Evolutionary conservation across 768 basidiomycete genomes (phyloP).

Genomic region (Obba rivulosa): DNA sequence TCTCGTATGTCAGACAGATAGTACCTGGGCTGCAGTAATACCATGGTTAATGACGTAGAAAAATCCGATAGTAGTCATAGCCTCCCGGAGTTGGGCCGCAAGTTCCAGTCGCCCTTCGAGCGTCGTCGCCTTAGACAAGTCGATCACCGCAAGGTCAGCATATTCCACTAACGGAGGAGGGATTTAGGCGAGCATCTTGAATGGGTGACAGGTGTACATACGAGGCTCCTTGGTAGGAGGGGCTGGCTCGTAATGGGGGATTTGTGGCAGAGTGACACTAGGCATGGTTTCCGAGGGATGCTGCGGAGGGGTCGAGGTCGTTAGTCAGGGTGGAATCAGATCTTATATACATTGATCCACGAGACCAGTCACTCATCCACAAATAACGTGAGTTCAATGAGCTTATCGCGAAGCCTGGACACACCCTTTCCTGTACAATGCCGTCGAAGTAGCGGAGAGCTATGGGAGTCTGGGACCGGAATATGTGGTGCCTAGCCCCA

Average conservation of each 20-base stretch:
- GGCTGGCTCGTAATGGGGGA: constrained; percentile 19
- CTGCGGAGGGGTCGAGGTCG: too few species aligned
- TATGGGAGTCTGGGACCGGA: too few species aligned
- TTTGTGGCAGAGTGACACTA: constrained; percentile 9
- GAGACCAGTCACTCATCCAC: too few species aligned
- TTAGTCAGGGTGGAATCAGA: too few species aligned
- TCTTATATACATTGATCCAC: too few species aligned
- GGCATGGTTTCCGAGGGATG: constrained; percentile 9
- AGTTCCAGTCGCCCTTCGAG: constrained; percentile 28
- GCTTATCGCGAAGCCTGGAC: too few species aligned
- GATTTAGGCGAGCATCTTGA: background rate
- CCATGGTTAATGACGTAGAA: constrained; percentile 38
- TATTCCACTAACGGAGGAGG: constrained; percentile 27
- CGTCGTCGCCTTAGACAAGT: constrained; percentile 27
- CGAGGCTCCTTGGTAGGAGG: constrained; percentile 18
- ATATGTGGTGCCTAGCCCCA: too few species aligned
- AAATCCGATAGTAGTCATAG: too few species aligned
- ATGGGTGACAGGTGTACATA: constrained; percentile 3
- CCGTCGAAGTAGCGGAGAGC: too few species aligned
- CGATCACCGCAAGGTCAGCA: constrained; percentile 29
- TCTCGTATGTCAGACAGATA: background rate
- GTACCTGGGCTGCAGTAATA: constrained; percentile 35
- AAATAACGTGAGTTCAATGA: too few species aligned
- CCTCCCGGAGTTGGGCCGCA: constrained; percentile 25
- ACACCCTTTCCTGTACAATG: too few species aligned